Base-by-base conservation (phyloP, 2,329 filamentous ascomycete species). In the Onygenales sp. region DNA sequence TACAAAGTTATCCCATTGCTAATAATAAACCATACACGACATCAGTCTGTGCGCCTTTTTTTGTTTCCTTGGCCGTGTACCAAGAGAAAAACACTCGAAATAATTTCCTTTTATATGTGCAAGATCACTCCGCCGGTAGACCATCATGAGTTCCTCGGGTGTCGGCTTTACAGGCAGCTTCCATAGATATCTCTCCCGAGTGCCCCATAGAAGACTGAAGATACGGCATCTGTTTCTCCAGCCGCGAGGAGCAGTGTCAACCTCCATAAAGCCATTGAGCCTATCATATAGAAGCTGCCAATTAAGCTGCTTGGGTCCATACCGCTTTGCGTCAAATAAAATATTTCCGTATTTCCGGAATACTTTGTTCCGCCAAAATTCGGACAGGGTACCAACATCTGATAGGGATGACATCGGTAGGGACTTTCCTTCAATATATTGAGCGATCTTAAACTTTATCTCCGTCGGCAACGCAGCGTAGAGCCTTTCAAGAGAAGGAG, bases 121-220 rank as follows among this genome's bases (percentile, higher is more conserved):
- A 27, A 27, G 21, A 27, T 27, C 21, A 5, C 21, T 27, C 21
- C 21, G 21, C 21, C 21, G 21, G 21, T 27, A 27, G 21, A 5
- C 5, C 21, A 44, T 48, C 44, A 51, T 56, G 27, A 59, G 54
- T 21, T 53, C 47, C 45, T 46, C 54, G 33, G 54, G 43, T 14
- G 55, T 55, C 7, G 47, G 46, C 33, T 59, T 51, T n/a, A 55
- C 39, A 38, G 55, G 50, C 33, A 53, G 46, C 13, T 59, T 51
- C n/a, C 31, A 21, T n/a, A 47, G 5, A 47, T 47, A 39, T 48
- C 43, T 53, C 31, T 39, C 13, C 17, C 51, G 42, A 8, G 42
- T 39, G 1, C 43, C 43, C 51, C 36, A 46, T 7, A 48, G 42
- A 27, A 53, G 4, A 35, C 14, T 46, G 33, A 53, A 53, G 31